These are phyloP conservation scores for Lunasporangiospora selenospora DNA, from an alignment of 192 early-diverging fungal species.

Conservation along the genomic window DNA sequence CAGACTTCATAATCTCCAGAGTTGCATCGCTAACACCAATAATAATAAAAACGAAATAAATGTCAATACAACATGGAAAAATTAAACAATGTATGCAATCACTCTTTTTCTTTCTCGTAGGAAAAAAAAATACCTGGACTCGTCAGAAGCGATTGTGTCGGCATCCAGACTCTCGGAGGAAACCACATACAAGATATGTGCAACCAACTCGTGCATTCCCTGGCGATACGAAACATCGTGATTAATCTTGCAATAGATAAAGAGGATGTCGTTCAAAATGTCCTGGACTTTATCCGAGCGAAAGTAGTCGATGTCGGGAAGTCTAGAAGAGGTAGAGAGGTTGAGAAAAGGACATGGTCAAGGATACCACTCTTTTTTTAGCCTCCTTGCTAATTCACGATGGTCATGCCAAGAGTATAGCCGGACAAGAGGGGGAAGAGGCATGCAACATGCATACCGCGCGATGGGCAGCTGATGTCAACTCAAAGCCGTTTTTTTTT, in stretches of 20 bases:
- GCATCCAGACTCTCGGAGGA: constrained; percentile 68
- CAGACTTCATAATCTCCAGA: constrained; percentile 51
- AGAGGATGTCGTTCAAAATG: constrained; percentile 80
- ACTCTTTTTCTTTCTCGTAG: neutral
- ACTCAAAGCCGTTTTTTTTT: too few species aligned
- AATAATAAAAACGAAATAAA: neutral
- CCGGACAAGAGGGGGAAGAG: too few species aligned
- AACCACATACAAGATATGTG: constrained; percentile 81
- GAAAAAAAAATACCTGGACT: neutral
- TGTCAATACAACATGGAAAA: neutral
- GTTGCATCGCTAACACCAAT: constrained; percentile 35
- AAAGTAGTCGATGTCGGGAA: constrained; percentile 90
- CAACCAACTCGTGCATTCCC: constrained; percentile 97
- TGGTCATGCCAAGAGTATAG: too few species aligned
- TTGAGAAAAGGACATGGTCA: neutral
- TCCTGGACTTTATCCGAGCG: constrained; percentile 66
- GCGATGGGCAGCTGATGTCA: too few species aligned
- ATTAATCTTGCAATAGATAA: constrained; percentile 93
- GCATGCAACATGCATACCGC: too few species aligned
- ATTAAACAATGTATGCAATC: neutral
- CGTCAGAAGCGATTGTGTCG: neutral
- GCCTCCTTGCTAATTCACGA: too few species aligned
- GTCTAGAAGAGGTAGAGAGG: constrained; percentile 51
- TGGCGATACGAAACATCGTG: constrained; percentile 91
- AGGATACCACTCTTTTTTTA: neutral